Conservation (phyloP, 352 stramenopile genomes). For the Globisporangium splendens region DNA sequence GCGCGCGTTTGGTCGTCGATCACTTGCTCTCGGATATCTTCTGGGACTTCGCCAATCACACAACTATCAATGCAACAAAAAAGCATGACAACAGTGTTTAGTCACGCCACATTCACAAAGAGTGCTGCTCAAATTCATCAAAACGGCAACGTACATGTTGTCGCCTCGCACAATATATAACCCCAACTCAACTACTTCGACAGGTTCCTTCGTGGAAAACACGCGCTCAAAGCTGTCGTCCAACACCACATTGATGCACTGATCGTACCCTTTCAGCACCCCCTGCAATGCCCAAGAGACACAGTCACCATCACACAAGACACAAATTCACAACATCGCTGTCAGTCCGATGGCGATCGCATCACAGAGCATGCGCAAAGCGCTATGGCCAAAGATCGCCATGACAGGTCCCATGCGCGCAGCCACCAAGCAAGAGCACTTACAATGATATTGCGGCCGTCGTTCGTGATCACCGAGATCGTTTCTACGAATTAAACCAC, state of each 20-base stretch:
- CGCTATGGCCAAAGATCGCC: no score
- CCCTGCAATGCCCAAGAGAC: slow-evolving; percentile 33
- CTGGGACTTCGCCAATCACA: slow-evolving; percentile 82
- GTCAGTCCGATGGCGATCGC: no score
- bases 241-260: slow-evolving; percentile 92
- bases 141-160: slow-evolving; percentile 80
- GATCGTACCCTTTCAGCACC: slow-evolving; percentile 90
- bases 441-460: slow-evolving; percentile 93
- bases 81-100: slow-evolving; percentile 1
- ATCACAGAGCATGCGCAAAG: no score
- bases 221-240: slow-evolving; percentile 93
- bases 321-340: background rate
- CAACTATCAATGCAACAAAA: slow-evolving; percentile 32
- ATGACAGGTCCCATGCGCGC: background rate
- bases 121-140: background rate
- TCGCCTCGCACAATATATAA: slow-evolving; percentile 93
- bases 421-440: slow-evolving; percentile 9
- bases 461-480: slow-evolving; percentile 92
- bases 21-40: slow-evolving; percentile 86
- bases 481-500: slow-evolving; percentile 46
- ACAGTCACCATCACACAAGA: background rate
- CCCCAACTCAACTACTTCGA: slow-evolving; percentile 88
- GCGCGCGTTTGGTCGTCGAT: slow-evolving; percentile 87
- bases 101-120: background rate
- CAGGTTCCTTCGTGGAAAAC: slow-evolving; percentile 87